Evolutionary conservation across 2,329 filamentous ascomycete genomes (phyloP).

Genomic region (Aspergillus fischeri): DNA sequence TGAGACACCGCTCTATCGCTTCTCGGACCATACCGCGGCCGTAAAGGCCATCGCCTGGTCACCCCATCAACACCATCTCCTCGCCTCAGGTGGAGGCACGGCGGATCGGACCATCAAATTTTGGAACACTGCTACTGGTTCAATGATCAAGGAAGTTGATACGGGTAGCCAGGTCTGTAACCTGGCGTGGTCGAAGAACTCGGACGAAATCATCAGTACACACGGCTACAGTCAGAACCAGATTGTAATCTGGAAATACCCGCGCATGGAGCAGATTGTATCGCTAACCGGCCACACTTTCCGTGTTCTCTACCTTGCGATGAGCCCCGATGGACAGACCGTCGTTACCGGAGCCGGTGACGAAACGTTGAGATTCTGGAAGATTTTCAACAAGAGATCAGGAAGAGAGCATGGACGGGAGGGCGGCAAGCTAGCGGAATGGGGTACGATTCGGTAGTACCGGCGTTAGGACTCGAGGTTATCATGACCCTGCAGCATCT

Average conservation of each 20-base stretch:
- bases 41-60: slow-evolving; percentile 99
- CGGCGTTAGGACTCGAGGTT: slow-evolving; percentile 1
- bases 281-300: slow-evolving; percentile 95
- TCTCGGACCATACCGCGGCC: slow-evolving; percentile 89
- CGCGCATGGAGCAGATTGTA: slow-evolving; percentile 94
- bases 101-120: slow-evolving; percentile 96
- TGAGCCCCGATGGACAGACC: slow-evolving; percentile 91
- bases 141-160: slow-evolving; percentile 80
- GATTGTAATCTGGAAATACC: slow-evolving; percentile 99
- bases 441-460: slow-evolving; percentile 70
- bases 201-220: slow-evolving; percentile 93
- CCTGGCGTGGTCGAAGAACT: slow-evolving; percentile 93
- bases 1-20: slow-evolving; percentile 89
- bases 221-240: slow-evolving; percentile 98
- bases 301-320: slow-evolving; percentile 90
- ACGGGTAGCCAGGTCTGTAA: slow-evolving; percentile 99
- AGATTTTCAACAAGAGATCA: slow-evolving; percentile 81
- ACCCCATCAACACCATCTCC: slow-evolving; percentile 85
- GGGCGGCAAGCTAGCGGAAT: slow-evolving; percentile 65
- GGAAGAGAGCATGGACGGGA: slow-evolving; percentile 65
- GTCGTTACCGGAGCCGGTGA: slow-evolving; percentile 96
- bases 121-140: slow-evolving; percentile 87
- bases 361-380: slow-evolving; percentile 95
- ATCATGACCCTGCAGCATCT: slow-evolving; percentile 5
- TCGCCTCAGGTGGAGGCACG: slow-evolving; percentile 94